Base-by-base conservation (phyloP, 768 basidiomycete genomes). In the Imleria badia region DNA sequence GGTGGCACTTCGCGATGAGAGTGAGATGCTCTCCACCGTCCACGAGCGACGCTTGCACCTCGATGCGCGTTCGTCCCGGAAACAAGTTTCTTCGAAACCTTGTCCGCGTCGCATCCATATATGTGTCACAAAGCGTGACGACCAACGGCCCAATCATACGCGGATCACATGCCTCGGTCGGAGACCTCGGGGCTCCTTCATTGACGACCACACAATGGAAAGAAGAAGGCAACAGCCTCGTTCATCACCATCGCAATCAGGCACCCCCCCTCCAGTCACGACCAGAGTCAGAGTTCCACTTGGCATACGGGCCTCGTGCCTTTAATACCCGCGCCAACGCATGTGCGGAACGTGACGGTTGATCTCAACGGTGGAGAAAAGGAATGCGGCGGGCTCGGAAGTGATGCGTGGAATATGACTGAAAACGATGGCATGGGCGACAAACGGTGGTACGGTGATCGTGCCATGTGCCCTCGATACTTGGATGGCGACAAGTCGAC, bases 241-340 rank as follows among this genome's bases (percentile, higher is more conserved):
- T 33, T 51, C 45, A 51, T 63, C 49, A 10, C 60, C 51, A 56
- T 66, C 54, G 34, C 59, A 17, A 66, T 62, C 56, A 64, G 50
- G 48, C 43, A 59, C 43, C 15, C 35, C 35, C 13, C 10, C 35
- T 17, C n/a, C 7, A 9, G 33, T 40, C 20, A 38, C 20, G 33
- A 30, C 35, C 12, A 30, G 44, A 35, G 35, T 45, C 17, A 23
- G 29, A n/a, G 8, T 50, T 17, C 31, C 7, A 7, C 17, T 51
- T 17, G 48, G 36, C 30, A 22, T 14, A n/a, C 17, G 34, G 19
- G 22, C 30, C 23, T 39, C 47, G 41, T 64, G 44, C 44, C 43
- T 52, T 49, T 48, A 29, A 50, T 52, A 43, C 45, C 42, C 20
- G 40, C 44, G 33, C 39, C 22, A 51, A 20, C 38, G n/a, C 38